Evolutionary conservation across 2,329 filamentous ascomycete species (phyloP).

Genomic region (Stagonosporopsis tanaceti): DNA sequence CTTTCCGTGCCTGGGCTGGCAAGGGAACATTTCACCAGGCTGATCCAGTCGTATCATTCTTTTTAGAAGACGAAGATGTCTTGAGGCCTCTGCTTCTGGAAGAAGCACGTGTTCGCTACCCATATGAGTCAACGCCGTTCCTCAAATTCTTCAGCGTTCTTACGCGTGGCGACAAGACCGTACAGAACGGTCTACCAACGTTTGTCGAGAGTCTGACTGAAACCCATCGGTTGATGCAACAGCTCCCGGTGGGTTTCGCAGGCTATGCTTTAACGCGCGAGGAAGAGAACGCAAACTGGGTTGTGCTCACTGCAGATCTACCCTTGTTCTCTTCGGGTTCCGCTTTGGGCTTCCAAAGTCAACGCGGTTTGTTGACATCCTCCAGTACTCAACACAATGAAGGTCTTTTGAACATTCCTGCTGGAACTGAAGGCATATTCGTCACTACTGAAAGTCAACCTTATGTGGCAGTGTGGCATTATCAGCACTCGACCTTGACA

Average conservation of each 20-base stretch:
- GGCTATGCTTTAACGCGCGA: constrained; percentile 82
- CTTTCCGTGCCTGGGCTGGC: constrained; percentile 46
- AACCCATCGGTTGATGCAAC: constrained; percentile 78
- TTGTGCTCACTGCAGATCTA: constrained; percentile 71
- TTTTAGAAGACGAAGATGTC: constrained; percentile 62
- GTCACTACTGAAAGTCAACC: constrained; percentile 76
- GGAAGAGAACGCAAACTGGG: constrained; percentile 83
- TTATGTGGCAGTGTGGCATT: constrained; percentile 76
- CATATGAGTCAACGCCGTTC: constrained; percentile 84
- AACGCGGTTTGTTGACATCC: constrained; percentile 35
- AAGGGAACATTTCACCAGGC: constrained; percentile 27
- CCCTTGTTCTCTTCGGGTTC: constrained; percentile 64
- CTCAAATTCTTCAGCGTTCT: constrained; percentile 74
- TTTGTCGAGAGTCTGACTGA: constrained; percentile 71
- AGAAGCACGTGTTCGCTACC: constrained; percentile 78
- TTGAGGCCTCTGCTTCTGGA: constrained; percentile 68
- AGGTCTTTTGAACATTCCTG: constrained; percentile 67
- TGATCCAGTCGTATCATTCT: constrained; percentile 56
- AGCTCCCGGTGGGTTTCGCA: constrained; percentile 74
- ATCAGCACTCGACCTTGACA: constrained; percentile 79
- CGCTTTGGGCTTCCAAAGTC: constrained; percentile 29
- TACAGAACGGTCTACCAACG: constrained; percentile 57
- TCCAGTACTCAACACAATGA: constrained; percentile 21
- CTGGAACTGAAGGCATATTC: constrained; percentile 73
- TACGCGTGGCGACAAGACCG: constrained; percentile 56